Evolutionary conservation across 768 basidiomycete species (phyloP).

Genomic region (Agrocybe chaxingu): DNA sequence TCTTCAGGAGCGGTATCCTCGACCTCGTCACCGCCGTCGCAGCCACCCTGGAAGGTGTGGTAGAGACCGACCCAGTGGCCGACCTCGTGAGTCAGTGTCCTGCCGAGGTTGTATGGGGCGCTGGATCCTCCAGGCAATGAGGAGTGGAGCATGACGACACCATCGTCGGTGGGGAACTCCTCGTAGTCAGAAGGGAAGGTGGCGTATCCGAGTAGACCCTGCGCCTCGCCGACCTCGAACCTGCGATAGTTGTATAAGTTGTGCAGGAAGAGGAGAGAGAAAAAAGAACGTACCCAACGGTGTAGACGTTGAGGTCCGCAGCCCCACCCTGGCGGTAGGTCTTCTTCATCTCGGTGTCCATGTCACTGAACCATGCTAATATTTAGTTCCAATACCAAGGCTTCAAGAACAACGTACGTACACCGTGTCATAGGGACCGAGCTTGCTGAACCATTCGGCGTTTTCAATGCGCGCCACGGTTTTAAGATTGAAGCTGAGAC

Average conservation of each 20-base stretch:
- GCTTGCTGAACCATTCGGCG: slow-evolving; percentile 33
- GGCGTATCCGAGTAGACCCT: slow-evolving; percentile 30
- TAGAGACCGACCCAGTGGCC: slow-evolving; percentile 38
- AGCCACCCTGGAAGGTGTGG: slow-evolving; percentile 33
- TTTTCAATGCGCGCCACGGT: slow-evolving; percentile 31
- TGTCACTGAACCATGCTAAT: not conserved
- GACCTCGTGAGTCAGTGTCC: slow-evolving; percentile 33
- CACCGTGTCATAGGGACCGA: slow-evolving; percentile 9
- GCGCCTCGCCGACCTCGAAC: slow-evolving; percentile 15
- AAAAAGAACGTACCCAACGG: slow-evolving; percentile 14
- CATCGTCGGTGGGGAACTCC: slow-evolving; percentile 26
- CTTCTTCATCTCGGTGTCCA: slow-evolving; percentile 16
- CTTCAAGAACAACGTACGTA: not conserved
- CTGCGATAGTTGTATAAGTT: slow-evolving; percentile 3
- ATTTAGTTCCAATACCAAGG: not conserved
- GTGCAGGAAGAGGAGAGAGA: not conserved
- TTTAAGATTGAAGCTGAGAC: slow-evolving; percentile 32
- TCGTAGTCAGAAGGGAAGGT: slow-evolving; percentile 32
- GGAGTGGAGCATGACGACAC: slow-evolving; percentile 31
- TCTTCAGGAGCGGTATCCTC: slow-evolving; percentile 37
- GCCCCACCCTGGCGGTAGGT: slow-evolving; percentile 10
- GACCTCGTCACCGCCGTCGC: slow-evolving; percentile 32
- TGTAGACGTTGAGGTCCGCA: slow-evolving; percentile 17
- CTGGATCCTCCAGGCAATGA: slow-evolving; percentile 29
- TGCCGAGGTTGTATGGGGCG: slow-evolving; percentile 27